Conservation (phyloP, 129 eudicot species). For the Lactuca saligna region DNA sequence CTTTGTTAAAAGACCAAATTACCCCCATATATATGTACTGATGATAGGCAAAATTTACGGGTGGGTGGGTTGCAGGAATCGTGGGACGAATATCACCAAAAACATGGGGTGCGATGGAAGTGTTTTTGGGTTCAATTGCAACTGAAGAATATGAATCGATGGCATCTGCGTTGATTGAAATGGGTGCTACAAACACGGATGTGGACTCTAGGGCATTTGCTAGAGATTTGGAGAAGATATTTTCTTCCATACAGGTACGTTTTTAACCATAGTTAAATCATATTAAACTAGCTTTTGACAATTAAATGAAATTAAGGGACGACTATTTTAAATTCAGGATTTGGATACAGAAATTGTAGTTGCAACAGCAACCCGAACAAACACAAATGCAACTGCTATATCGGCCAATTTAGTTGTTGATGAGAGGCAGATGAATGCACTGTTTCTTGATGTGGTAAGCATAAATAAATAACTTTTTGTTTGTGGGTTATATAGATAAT, state of each 20-base stretch:
- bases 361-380: conserved; percentile 77
- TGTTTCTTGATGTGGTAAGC: conserved; percentile 90
- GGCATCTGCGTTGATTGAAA: conserved; percentile 92
- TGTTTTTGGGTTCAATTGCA: conserved; percentile 80
- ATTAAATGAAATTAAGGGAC: no score
- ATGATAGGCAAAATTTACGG: conserved; percentile 17
- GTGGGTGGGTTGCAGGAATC: conserved; percentile 52
- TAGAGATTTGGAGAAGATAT: conserved; percentile 84
- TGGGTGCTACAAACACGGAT: conserved; percentile 84
- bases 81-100: conserved; percentile 92
- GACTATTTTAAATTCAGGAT: conserved; percentile 45
- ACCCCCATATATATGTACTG: neutral
- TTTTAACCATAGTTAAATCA: neutral
- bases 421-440: conserved; percentile 97
- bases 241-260: conserved; percentile 85
- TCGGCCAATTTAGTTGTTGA: conserved; percentile 87
- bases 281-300: neutral
- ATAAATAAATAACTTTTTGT: conserved; percentile 5
- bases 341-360: conserved; percentile 90
- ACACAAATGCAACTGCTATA: conserved; percentile 74
- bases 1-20: neutral
- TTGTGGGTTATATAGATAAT: neutral
- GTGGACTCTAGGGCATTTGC: conserved; percentile 89
- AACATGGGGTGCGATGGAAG: conserved; percentile 97
- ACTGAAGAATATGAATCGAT: conserved; percentile 80